These are phyloP conservation scores for Mucor circinelloides DNA, from an alignment of 371 early-diverging fungal genomes.

Conservation along the genomic window DNA sequence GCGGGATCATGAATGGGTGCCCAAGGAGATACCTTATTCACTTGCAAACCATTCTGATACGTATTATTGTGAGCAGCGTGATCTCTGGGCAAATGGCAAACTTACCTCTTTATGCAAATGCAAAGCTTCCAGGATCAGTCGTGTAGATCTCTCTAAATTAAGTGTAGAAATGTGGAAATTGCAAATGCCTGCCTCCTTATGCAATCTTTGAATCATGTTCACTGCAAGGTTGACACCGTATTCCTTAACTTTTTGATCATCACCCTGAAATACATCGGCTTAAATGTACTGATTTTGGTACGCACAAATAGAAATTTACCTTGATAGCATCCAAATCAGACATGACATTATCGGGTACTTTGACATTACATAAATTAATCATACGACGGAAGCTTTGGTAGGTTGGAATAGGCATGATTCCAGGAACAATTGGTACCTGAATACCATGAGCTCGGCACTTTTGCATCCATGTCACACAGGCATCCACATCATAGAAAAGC, in stretches of 20 bases:
- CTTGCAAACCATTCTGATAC: neutral
- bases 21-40: conserved; percentile 22
- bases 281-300: neutral
- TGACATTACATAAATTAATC: conserved; percentile 78
- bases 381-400: conserved; percentile 90
- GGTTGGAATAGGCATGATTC: conserved; percentile 93
- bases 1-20: conserved; percentile 32
- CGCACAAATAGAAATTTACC: conserved; percentile 24
- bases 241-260: conserved; percentile 94
- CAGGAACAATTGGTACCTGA: conserved; percentile 87
- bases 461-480: conserved; percentile 77
- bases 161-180: conserved; percentile 86
- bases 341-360: conserved; percentile 73
- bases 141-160: conserved; percentile 84
- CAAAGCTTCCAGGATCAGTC: conserved; percentile 79
- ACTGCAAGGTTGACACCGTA: conserved; percentile 83
- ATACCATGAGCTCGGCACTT: conserved; percentile 75
- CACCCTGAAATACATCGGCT: conserved; percentile 31
- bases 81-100: neutral
- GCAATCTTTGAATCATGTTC: conserved; percentile 68
- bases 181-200: conserved; percentile 50
- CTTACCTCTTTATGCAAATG: conserved; percentile 20
- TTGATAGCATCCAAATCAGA: conserved; percentile 80
- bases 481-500: conserved; percentile 84
- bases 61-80: neutral